These are phyloP conservation scores for Coemansia sp. DNA, from an alignment of 192 early-diverging fungal species.

Conservation along the genomic window DNA sequence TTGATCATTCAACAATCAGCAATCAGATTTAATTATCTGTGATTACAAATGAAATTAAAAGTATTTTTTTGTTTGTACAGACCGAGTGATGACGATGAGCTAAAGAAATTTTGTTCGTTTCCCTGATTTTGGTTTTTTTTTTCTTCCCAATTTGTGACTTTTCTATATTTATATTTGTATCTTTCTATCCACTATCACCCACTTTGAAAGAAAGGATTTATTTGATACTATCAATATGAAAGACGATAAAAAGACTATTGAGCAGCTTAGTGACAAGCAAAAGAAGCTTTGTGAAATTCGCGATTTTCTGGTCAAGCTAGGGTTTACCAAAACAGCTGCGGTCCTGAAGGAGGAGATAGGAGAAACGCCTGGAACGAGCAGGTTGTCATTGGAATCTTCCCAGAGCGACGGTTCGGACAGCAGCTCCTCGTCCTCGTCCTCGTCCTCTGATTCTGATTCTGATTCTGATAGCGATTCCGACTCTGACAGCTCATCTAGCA, in stretches of 20 bases:
- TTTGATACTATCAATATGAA: background rate
- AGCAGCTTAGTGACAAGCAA: conserved; percentile 10
- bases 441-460: conserved; percentile 8
- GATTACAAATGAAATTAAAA: too few relatives aligned
- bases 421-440: too few relatives aligned
- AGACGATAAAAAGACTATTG: background rate
- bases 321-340: conserved; percentile 22
- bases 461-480: background rate
- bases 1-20: too few relatives aligned
- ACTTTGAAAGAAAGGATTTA: too few relatives aligned
- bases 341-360: conserved; percentile 27
- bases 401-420: background rate
- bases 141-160: too few relatives aligned
- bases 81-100: too few relatives aligned
- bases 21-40: too few relatives aligned
- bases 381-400: background rate
- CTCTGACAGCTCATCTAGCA: conserved; percentile 10
- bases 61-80: too few relatives aligned
- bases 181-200: too few relatives aligned
- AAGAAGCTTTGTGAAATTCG: conserved; percentile 28
- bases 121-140: too few relatives aligned
- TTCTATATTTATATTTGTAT: too few relatives aligned
- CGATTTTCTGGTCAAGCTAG: conserved; percentile 24
- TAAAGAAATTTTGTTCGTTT: too few relatives aligned
- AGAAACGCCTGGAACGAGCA: conserved; percentile 9